These are phyloP conservation scores for Puccinia hordei DNA, from an alignment of 1,284 basidiomycete genomes.

Conservation along the genomic window DNA sequence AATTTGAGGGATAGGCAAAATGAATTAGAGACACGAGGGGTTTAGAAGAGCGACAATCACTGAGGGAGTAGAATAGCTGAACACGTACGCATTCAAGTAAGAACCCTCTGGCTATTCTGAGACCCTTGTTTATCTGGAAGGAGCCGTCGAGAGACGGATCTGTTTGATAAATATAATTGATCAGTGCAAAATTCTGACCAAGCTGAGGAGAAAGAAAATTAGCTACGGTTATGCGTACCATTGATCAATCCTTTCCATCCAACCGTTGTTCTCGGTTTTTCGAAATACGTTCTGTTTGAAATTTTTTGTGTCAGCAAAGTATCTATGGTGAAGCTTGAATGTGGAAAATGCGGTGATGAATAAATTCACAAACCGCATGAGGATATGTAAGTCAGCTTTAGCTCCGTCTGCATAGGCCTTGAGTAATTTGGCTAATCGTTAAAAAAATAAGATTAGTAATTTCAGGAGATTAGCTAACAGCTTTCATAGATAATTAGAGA, in stretches of 20 bases:
- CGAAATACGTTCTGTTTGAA: slow-evolving; percentile 56
- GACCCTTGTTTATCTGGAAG: slow-evolving; percentile 94
- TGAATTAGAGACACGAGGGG: neutral
- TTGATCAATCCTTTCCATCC: slow-evolving; percentile 99
- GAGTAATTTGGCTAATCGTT: slow-evolving; percentile 66
- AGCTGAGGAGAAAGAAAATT: neutral
- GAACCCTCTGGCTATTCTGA: slow-evolving; percentile 84
- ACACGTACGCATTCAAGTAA: slow-evolving; percentile 68
- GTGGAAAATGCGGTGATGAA: neutral
- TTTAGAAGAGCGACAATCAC: neutral
- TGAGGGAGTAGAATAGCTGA: neutral
- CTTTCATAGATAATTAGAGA: neutral
- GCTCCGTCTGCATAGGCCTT: slow-evolving; percentile 77
- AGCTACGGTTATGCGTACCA: slow-evolving; percentile 58
- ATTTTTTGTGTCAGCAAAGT: neutral
- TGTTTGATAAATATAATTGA: slow-evolving; percentile 34
- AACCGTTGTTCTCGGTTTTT: slow-evolving; percentile 74
- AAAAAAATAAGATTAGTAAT: neutral
- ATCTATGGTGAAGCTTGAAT: neutral
- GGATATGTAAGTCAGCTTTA: slow-evolving; percentile 83
- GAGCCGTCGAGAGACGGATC: slow-evolving; percentile 76
- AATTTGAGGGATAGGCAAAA: neutral
- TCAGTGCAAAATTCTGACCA: slow-evolving; percentile 7
- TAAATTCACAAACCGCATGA: slow-evolving; percentile 67
- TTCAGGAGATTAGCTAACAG: neutral